Conservation (phyloP, 2,329 filamentous ascomycete species). For the Thelonectria rubi region DNA sequence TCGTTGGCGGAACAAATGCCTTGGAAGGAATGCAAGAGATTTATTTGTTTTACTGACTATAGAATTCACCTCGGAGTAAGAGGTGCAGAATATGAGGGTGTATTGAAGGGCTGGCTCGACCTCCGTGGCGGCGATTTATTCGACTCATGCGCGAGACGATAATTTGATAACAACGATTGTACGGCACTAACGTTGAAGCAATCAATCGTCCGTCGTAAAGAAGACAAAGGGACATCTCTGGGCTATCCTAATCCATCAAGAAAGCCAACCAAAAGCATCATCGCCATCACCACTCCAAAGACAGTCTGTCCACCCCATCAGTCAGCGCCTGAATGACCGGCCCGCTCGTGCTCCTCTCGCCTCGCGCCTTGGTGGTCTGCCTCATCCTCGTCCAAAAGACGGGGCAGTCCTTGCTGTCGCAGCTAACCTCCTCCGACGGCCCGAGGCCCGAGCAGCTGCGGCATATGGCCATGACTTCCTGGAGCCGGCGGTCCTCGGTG, state of each 20-base stretch:
- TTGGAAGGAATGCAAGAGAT: too few species aligned
- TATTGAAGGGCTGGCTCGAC: too few species aligned
- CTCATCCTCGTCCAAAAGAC: conserved; percentile 85
- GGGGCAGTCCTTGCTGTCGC: conserved; percentile 91
- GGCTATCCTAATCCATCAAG: not conserved
- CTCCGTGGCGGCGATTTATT: too few species aligned
- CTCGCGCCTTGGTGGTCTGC: conserved; percentile 60
- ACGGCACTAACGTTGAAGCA: too few species aligned
- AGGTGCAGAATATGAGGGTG: too few species aligned
- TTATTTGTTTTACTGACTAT: too few species aligned
- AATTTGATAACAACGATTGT: too few species aligned
- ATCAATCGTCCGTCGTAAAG: not conserved
- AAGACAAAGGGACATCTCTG: not conserved
- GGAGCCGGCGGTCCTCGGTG: conserved; percentile 68
- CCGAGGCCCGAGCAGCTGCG: conserved; percentile 79
- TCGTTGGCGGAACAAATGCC: too few species aligned
- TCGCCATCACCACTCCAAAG: conserved; percentile 48
- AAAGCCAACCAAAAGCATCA: not conserved
- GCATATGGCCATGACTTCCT: conserved; percentile 76
- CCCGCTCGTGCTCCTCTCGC: conserved; percentile 47
- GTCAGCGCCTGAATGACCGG: conserved; percentile 48
- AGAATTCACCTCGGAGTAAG: too few species aligned
- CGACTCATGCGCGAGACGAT: too few species aligned
- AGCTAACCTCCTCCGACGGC: conserved; percentile 80
- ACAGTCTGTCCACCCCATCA: conserved; percentile 39